Evolutionary conservation across 305 asterid species (phyloP).

Genomic region (Solanum chacoense): DNA sequence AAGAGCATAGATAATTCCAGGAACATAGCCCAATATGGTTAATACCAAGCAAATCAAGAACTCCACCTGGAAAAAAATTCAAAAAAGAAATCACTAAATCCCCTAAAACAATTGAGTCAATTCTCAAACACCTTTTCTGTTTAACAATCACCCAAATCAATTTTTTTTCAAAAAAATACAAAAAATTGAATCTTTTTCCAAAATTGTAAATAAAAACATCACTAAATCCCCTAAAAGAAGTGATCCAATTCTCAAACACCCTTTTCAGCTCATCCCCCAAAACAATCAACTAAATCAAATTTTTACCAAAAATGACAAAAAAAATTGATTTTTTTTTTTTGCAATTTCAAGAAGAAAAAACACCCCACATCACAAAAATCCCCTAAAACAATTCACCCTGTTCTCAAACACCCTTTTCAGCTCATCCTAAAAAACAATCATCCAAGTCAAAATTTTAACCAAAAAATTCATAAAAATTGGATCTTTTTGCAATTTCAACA

Average conservation of each 20-base stretch:
- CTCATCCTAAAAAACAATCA: not conserved
- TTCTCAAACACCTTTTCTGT: not conserved
- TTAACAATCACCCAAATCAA: not conserved
- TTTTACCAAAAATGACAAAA: not conserved
- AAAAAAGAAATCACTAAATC: not conserved
- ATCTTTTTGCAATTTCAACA: not conserved
- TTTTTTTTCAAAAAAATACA: not conserved
- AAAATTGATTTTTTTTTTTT: not conserved
- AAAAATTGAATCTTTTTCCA: not conserved
- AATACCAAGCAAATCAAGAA: conserved; percentile 17
- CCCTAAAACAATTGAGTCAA: not conserved
- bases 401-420: not conserved
- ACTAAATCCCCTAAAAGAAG: not conserved
- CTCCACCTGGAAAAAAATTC: conserved; percentile 10
- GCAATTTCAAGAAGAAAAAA: not conserved
- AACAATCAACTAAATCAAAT: not conserved
- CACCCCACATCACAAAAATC: not conserved
- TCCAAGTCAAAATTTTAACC: not conserved
- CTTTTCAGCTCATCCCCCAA: not conserved
- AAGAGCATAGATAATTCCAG: conserved; percentile 18
- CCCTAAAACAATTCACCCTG: not conserved
- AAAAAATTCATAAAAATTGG: not conserved
- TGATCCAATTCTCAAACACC: not conserved
- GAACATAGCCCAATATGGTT: conserved; percentile 14
- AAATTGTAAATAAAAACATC: not conserved